Conservation (phyloP, 495 filamentous ascomycete genomes). For the Arthonia radiata region DNA sequence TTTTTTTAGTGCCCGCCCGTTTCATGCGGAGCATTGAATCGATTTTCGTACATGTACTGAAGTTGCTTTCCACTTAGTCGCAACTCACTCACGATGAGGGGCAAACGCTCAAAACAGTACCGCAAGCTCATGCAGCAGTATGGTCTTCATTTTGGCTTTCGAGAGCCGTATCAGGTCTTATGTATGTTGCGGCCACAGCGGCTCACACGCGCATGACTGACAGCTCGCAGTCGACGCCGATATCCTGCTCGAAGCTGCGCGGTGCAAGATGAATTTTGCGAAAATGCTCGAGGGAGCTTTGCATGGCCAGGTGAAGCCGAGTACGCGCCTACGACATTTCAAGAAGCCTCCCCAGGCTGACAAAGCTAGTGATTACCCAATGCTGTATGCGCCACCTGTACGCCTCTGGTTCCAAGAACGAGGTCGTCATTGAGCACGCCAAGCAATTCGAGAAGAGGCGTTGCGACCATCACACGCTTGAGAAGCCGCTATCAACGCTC, state of each 20-base stretch:
- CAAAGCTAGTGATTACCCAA: constrained; percentile 14
- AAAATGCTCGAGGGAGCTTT: constrained; percentile 45
- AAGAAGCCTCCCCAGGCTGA: constrained; percentile 9
- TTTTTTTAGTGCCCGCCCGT: too few species aligned
- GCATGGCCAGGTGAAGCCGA: constrained; percentile 63
- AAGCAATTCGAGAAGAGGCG: constrained; percentile 61
- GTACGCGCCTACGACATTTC: constrained; percentile 21
- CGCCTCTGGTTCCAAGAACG: constrained; percentile 27
- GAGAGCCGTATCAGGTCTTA: constrained; percentile 82
- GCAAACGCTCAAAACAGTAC: constrained; percentile 86
- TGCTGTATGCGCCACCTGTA: constrained; percentile 46
- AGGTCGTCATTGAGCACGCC: constrained; percentile 36
- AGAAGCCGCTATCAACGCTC: constrained; percentile 44
- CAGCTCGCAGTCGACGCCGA: constrained; percentile 41
- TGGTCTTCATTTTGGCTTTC: constrained; percentile 59
- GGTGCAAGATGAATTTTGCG: constrained; percentile 62
- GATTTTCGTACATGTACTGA: too few species aligned
- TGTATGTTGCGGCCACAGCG: constrained; percentile 23
- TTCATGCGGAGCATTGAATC: too few species aligned
- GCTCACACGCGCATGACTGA: too few species aligned
- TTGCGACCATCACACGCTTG: constrained; percentile 68
- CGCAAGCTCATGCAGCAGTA: constrained; percentile 90
- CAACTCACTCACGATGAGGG: constrained; percentile 65
- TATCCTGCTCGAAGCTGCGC: constrained; percentile 45
- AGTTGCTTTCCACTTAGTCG: too few species aligned